Evolutionary conservation across 768 basidiomycete species (phyloP).

Genomic region (Royoungia palumana): DNA sequence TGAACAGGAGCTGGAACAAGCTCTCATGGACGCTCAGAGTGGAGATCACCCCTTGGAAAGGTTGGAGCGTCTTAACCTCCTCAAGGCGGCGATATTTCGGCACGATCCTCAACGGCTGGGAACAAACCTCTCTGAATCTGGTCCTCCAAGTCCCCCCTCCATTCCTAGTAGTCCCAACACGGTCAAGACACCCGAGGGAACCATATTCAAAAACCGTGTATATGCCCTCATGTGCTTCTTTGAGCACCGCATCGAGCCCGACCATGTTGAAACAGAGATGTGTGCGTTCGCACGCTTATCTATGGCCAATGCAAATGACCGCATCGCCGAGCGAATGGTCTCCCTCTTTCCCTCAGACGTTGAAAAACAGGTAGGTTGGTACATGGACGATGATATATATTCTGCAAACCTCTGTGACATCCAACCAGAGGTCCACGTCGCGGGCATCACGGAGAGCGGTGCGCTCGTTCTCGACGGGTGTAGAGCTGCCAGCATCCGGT

Average conservation of each 20-base stretch:
- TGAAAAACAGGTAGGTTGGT: conserved; percentile 10
- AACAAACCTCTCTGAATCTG: too few species aligned
- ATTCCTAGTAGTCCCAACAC: too few species aligned
- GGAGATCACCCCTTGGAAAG: conserved; percentile 17
- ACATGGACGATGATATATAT: conserved; percentile 17
- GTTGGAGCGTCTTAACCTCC: conserved; percentile 12
- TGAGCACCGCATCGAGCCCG: conserved; percentile 17
- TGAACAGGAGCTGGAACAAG: conserved; percentile 4
- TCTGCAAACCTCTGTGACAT: conserved; percentile 18
- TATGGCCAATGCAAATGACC: conserved; percentile 22
- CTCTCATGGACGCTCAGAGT: conserved; percentile 16
- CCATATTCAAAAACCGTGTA: conserved; percentile 7
- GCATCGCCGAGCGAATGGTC: conserved; percentile 21
- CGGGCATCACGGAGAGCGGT: conserved; percentile 13
- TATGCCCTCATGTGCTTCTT: conserved; percentile 25
- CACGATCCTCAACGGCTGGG: neutral
- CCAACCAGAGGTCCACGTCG: conserved; percentile 15
- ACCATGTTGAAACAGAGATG: conserved; percentile 9
- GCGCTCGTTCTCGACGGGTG: conserved; percentile 19
- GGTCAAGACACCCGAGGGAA: too few species aligned
- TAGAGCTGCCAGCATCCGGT: conserved; percentile 14
- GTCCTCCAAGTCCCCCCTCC: too few species aligned
- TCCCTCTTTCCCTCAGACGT: conserved; percentile 12
- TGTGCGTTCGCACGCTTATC: conserved; percentile 18
- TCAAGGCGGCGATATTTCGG: conserved; percentile 20